Base-by-base conservation (phyloP, 768 basidiomycete genomes). In the Phanerochaete carnosa region DNA sequence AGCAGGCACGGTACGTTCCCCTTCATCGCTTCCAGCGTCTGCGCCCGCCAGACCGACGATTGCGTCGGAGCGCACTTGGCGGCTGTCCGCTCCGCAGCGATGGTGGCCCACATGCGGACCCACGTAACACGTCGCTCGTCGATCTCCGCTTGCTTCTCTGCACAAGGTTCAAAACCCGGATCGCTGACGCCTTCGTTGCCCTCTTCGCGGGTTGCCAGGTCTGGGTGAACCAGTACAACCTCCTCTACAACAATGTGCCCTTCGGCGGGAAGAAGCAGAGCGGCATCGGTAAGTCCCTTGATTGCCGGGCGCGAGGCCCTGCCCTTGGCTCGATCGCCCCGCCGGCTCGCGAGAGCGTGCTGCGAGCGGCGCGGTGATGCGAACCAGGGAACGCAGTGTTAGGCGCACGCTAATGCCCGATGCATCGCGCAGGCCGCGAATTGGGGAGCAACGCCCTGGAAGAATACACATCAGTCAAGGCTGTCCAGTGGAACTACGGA, bases 261-360 rank as follows among this genome's bases (percentile, higher is more conserved):
- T 98, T 98, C 69, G 95, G 96, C 37, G 96, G 95, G 25, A 96
- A 91, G 79, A 96, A 95, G 75, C 89, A 92, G 71, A 92, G 90
- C 45, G 94, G 94, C 55, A 87, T 92, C 68, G 89, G 91, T 90
- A 65, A 60, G 82, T 74, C 23, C 58, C 25, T 43, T 47, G 26
- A 25, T 59, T 23, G 23, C 60, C 60, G 60, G 32, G 8, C 26
- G 13, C 54, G 30, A 26, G 33, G 53, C n/a, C 13, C 23, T 35
- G 25, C 19, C 37, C 29, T 49, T 25, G 46, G 57, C 30, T 60
- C 53, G 37, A 60, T 60, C 59, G 16, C 37, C 7, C 59, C 52
- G 22, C 23, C 58, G 50, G 50, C 39, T 12, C 45, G 58, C 54
- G 37, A 57, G 29, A 12, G 8, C 22, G 37, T 19, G 25, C 13